phyloP scores from a whole-genome alignment of 1,139 yeast genomes.

The Lipomyces yarrowii region DNA sequence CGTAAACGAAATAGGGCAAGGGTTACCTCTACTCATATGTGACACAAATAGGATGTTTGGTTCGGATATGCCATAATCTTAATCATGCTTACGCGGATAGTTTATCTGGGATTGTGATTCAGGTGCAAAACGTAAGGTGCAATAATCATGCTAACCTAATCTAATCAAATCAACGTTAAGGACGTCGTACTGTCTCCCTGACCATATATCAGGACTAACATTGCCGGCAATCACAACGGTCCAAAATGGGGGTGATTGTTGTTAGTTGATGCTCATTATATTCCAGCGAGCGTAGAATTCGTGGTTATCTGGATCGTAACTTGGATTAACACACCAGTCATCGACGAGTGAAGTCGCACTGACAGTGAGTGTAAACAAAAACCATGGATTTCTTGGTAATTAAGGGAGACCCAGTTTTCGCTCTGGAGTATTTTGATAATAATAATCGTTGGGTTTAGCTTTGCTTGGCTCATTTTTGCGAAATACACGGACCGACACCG shows the following conservation, averaged over 20 bases:
- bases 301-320: background rate
- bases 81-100: background rate
- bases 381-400: slow-evolving; percentile 12
- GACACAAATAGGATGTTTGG: no score
- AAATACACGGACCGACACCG: slow-evolving; percentile 79
- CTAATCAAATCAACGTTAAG: background rate
- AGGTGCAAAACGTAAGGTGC: no score
- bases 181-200: background rate
- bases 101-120: background rate
- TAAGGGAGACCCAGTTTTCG: background rate
- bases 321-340: background rate
- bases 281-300: background rate
- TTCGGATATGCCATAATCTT: background rate
- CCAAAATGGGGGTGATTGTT: background rate
- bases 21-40: no score
- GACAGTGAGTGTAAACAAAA: background rate
- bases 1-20: background rate
- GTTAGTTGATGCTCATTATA: background rate
- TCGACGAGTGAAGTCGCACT: no score
- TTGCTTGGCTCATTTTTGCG: slow-evolving; percentile 81
- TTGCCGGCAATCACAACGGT: background rate
- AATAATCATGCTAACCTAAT: no score
- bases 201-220: background rate
- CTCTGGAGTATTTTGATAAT: background rate
- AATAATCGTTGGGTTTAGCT: slow-evolving; percentile 37